Conservation (phyloP, 129 eudicot genomes). For the Lactuca saligna region DNA sequence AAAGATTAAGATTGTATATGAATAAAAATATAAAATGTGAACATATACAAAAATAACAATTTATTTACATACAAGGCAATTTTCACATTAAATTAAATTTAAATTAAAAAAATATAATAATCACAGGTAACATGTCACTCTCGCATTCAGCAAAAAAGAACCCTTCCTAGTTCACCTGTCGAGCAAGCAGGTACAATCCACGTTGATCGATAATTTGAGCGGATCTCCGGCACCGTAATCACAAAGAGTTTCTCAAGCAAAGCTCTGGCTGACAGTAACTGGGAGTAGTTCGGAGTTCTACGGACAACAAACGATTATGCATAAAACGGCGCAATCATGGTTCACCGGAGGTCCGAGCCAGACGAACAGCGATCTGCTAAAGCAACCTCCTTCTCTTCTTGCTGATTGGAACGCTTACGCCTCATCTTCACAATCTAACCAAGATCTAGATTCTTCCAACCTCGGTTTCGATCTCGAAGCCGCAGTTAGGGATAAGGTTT, state of each 20-base stretch:
- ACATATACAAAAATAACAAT: no score
- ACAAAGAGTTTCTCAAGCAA: conserved; percentile 16
- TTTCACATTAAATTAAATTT: no score
- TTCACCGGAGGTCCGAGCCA: conserved; percentile 76
- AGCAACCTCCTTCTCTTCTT: conserved; percentile 54
- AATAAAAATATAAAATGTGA: no score
- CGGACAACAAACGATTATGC: conserved; percentile 38
- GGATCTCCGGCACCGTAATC: conserved; percentile 16
- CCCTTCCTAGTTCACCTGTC: background rate
- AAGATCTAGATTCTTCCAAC: conserved; percentile 43
- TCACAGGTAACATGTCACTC: background rate
- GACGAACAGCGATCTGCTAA: conserved; percentile 42
- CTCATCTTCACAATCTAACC: conserved; percentile 38
- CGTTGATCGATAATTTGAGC: conserved; percentile 19
- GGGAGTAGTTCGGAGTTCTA: background rate
- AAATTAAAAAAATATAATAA: no score
- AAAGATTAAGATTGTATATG: no score
- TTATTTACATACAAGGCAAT: no score
- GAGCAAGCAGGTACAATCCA: background rate
- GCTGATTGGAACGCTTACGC: conserved; percentile 95
- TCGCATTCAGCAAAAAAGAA: conserved; percentile 3
- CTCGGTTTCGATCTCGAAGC: conserved; percentile 83
- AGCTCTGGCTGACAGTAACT: background rate
- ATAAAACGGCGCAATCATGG: conserved; percentile 80
- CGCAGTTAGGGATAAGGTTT: conserved; percentile 73